Evolutionary conservation across 768 basidiomycete species (phyloP).

Genomic region (Boletus rubropictus): DNA sequence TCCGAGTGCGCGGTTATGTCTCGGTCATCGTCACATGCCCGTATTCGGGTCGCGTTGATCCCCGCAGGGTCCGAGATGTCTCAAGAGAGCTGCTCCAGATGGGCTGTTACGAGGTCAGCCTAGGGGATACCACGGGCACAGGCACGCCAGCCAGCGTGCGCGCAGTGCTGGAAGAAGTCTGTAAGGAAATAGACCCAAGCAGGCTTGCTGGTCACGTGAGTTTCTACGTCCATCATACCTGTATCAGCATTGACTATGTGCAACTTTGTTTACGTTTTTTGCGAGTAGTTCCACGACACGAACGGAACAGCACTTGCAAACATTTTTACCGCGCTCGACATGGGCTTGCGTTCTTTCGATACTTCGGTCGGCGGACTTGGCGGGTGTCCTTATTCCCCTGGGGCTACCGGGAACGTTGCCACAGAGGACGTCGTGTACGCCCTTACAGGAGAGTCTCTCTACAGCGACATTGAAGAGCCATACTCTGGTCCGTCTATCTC

Average conservation of each 20-base stretch:
- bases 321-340: slow-evolving; percentile 60
- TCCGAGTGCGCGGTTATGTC: slow-evolving; percentile 80
- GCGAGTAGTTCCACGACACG: slow-evolving; percentile 77
- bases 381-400: slow-evolving; percentile 94
- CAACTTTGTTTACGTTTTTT: background rate
- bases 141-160: slow-evolving; percentile 68
- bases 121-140: slow-evolving; percentile 89
- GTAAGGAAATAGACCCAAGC: slow-evolving; percentile 51
- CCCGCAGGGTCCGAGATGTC: slow-evolving; percentile 58
- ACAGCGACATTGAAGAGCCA: slow-evolving; percentile 40
- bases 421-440: slow-evolving; percentile 91
- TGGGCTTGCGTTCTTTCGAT: slow-evolving; percentile 79
- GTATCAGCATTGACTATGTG: background rate
- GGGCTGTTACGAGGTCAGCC: slow-evolving; percentile 91
- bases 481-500: slow-evolving; percentile 14
- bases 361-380: slow-evolving; percentile 85
- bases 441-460: slow-evolving; percentile 56
- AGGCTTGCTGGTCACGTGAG: slow-evolving; percentile 59
- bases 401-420: slow-evolving; percentile 91
- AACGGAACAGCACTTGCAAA: slow-evolving; percentile 80
- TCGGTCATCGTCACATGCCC: slow-evolving; percentile 83
- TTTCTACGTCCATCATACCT: slow-evolving; percentile 30
- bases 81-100: slow-evolving; percentile 70
- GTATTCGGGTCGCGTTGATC: slow-evolving; percentile 74
- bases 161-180: slow-evolving; percentile 66